Base-by-base conservation (phyloP, 768 basidiomycete species). In the Fomitopsis serialis region DNA sequence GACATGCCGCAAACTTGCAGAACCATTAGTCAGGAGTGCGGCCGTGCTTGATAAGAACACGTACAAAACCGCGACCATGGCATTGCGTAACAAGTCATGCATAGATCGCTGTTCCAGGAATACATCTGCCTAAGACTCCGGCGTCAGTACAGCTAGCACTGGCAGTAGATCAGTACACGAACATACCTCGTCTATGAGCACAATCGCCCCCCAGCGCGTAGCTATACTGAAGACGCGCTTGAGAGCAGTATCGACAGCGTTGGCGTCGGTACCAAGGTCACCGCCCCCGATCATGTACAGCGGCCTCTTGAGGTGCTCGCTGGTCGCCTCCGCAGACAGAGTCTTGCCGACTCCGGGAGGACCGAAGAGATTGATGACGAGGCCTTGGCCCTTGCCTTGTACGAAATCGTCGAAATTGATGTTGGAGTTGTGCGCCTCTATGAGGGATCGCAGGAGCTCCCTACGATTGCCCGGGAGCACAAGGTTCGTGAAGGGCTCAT, bases 51-150 rank as follows among this genome's bases (percentile, higher is more conserved):
- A 56, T 45, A 59, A 59, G 15, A 62, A 62, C 42, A 63, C 62
- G 1, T 62, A 61, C 58, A 60, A 85, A 10, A 84, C 82, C 6
- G 82, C 82, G 4, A 87, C 82, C 76, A 85, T 82, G 0, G 83
- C 83, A 56, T 85, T 87, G 8, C 83, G 72, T 58, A 80, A 74
- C 13, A 57, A 61, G 59, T 85, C 81, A 54, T 84, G 80, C 45
- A 84, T 64, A 5, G 81, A 81, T 10, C 85, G 78, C 62, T 80
- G 77, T 61, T 87, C 84, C 32, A 87, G 73, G 77, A 85, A 87
- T 1, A 87, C 84, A 65, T 87, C 84, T 1, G 83, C 82, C 29
- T 58, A 56, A 21, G 2, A 5, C 3, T 19, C 35, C 2, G 8
- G 17, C 13, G 12, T 42, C 40, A 42, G 7, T 17, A 17, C 17